A percentile compares a stretch with the other conserved stretches of the same genome.
Conservation (phyloP, 192 early-diverging fungal species). For the Coemansia reversa region DNA sequence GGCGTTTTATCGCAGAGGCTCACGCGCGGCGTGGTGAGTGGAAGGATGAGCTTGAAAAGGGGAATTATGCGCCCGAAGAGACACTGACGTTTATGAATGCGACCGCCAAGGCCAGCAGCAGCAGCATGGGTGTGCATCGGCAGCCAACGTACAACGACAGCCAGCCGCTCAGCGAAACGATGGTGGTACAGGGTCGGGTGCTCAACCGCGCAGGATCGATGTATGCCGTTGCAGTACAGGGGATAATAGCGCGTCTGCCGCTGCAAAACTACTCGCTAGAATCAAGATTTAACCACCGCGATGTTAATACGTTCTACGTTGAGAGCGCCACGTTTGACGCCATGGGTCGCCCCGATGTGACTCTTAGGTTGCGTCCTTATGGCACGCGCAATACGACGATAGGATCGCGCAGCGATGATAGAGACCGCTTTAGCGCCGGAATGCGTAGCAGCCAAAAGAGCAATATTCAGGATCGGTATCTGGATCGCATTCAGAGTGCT, state of each 20-base stretch:
- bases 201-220: conserved; percentile 49
- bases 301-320: conserved; percentile 64
- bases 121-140: conserved; percentile 44
- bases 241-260: conserved; percentile 60
- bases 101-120: conserved; percentile 25
- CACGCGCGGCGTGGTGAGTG: conserved; percentile 56
- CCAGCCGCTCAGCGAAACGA: conserved; percentile 35
- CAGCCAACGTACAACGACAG: conserved; percentile 60
- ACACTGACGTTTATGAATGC: conserved; percentile 44
- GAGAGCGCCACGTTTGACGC: conserved; percentile 54
- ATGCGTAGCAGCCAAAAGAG: background rate
- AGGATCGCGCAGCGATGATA: conserved; percentile 3
- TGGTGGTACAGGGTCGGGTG: conserved; percentile 64
- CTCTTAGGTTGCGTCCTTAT: conserved; percentile 22
- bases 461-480: background rate
- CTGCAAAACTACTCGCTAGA: conserved; percentile 26
- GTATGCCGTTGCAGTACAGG: conserved; percentile 65
- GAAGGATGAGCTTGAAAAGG: conserved; percentile 54
- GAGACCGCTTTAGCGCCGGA: conserved; percentile 14
- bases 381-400: conserved; percentile 16
- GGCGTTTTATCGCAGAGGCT: conserved; percentile 59
- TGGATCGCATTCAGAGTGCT: conserved; percentile 17
- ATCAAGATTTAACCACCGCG: conserved; percentile 41
- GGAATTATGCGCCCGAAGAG: conserved; percentile 35
- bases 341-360: conserved; percentile 40